phyloP scores from a whole-genome alignment of 202 grass and related monocot species.

The Schoenoplectus triqueter region DNA sequence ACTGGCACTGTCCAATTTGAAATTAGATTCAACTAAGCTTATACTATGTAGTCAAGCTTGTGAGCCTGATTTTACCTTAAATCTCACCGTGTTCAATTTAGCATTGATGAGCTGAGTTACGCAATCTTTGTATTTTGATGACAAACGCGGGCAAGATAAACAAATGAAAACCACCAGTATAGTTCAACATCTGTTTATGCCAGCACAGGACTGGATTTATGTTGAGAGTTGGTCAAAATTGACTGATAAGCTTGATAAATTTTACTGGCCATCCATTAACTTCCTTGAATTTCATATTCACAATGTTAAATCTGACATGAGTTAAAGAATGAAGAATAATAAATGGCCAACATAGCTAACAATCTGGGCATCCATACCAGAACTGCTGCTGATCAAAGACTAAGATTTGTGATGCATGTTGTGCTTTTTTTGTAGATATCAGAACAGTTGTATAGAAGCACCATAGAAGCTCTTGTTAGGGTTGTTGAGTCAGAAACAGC shows the following conservation, averaged over 20 bases:
- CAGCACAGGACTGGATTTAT: slow-evolving; percentile 7
- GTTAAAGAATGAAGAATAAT: slow-evolving; percentile 16
- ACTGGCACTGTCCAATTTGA: slow-evolving; percentile 4
- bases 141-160: neutral
- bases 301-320: neutral
- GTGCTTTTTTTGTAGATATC: slow-evolving; percentile 55
- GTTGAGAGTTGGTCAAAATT: neutral
- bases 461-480: slow-evolving; percentile 69
- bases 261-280: neutral
- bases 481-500: slow-evolving; percentile 72
- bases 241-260: slow-evolving; percentile 19
- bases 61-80: neutral
- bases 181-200: slow-evolving; percentile 1
- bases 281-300: neutral
- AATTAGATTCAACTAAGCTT: neutral
- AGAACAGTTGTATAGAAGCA: slow-evolving; percentile 55
- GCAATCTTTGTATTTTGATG: neutral
- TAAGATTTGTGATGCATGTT: slow-evolving; percentile 16
- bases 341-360: neutral
- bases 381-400: neutral
- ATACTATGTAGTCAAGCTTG: neutral
- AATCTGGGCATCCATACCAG: neutral
- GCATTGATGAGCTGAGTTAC: neutral
- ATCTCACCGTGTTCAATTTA: slow-evolving; percentile 6
- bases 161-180: neutral